Evolutionary conservation across 768 basidiomycete species (phyloP).

Genomic region (Tricholoma flavovirens): DNA sequence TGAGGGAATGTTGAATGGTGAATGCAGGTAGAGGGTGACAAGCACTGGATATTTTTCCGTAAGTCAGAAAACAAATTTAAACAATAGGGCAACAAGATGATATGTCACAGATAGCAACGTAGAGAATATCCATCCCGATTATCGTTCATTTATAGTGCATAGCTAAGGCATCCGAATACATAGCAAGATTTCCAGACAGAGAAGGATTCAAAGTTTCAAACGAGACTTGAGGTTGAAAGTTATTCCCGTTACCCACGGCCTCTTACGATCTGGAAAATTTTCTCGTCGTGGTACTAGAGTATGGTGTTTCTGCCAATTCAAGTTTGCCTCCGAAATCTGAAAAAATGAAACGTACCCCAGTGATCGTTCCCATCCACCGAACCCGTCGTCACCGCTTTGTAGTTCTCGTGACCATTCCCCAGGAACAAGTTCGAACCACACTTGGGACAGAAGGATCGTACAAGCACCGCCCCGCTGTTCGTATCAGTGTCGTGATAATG

Average conservation of each 20-base stretch:
- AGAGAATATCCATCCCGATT: too few species aligned
- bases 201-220: neutral
- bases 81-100: too few species aligned
- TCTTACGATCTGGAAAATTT: neutral
- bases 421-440: constrained; percentile 34
- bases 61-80: too few species aligned
- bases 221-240: neutral
- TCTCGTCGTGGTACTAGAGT: neutral
- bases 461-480: constrained; percentile 23
- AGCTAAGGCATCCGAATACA: neutral
- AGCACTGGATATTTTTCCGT: too few species aligned
- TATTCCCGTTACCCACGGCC: neutral
- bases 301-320: neutral
- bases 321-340: neutral
- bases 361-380: constrained; percentile 9
- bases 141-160: too few species aligned
- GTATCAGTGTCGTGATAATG: constrained; percentile 25
- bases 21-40: too few species aligned
- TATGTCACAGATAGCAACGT: too few species aligned
- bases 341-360: constrained; percentile 10
- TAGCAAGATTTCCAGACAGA: too few species aligned
- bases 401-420: constrained; percentile 2
- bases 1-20: too few species aligned
- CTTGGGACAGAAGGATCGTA: constrained; percentile 27
- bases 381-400: constrained; percentile 8